Percentiles rank a stretch among this genome's conserved stretches.
Conservation (phyloP, 176 grass and related monocot species). For the Cenchrus americanus region DNA sequence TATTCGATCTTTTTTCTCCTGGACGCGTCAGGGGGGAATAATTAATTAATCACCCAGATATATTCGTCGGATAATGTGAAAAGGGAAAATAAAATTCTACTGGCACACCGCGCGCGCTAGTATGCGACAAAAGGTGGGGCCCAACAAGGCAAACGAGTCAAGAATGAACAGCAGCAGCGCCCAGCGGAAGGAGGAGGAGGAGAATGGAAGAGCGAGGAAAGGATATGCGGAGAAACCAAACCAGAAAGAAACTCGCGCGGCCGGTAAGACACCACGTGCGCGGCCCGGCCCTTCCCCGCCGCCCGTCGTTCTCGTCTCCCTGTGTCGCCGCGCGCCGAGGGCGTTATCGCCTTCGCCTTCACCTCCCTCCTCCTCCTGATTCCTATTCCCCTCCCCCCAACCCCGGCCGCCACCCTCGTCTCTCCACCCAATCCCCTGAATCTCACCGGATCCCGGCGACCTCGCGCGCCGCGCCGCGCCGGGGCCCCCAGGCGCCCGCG, state of each 20-base stretch:
- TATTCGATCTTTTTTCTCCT: neutral
- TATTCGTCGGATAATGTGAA: no score
- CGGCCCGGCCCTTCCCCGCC: neutral
- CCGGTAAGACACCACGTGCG: constrained; percentile 39
- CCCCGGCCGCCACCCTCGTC: no score
- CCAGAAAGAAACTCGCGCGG: constrained; percentile 31
- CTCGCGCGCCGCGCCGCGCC: neutral
- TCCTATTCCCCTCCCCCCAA: neutral
- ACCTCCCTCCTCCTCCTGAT: neutral
- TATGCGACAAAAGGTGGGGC: neutral
- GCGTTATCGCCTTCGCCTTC: constrained; percentile 33
- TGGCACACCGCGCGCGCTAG: neutral
- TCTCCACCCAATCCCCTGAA: neutral
- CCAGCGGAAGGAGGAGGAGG: neutral
- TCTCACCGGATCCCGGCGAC: neutral
- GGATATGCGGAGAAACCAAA: constrained; percentile 5
- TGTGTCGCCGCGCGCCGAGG: constrained; percentile 41
- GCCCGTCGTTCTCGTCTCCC: constrained; percentile 25
- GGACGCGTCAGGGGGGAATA: neutral
- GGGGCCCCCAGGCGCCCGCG: neutral
- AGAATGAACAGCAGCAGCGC: neutral
- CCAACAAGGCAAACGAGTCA: neutral
- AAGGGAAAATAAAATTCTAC: neutral
- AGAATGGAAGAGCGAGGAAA: neutral
- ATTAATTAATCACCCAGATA: no score